phyloP scores from a whole-genome alignment of 177 flowering plant genomes.

The Vitis hybrid region DNA sequence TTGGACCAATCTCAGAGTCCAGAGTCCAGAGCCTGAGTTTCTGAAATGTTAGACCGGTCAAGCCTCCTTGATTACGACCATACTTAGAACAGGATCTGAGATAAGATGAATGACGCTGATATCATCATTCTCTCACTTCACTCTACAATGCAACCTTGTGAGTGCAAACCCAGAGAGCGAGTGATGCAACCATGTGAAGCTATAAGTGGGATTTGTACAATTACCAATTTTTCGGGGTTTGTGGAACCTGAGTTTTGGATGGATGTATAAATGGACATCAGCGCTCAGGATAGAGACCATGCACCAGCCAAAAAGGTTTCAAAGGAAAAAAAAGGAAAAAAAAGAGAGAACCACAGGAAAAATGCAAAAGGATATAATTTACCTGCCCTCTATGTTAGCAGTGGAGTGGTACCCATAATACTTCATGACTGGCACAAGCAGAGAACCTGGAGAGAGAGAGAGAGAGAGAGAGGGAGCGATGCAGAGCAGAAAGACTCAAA shows the following conservation, averaged over 20 bases:
- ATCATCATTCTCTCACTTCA: background rate
- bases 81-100: constrained; percentile 7
- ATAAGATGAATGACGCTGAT: constrained; percentile 11
- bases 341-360: too few relatives aligned
- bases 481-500: background rate
- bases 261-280: too few relatives aligned
- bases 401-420: constrained; percentile 3
- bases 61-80: constrained; percentile 15
- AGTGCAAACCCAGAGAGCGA: background rate
- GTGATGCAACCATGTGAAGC: constrained; percentile 13
- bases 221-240: too few relatives aligned
- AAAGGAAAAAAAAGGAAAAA: too few relatives aligned
- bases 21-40: background rate
- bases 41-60: constrained; percentile 17
- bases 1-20: constrained; percentile 1
- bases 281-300: too few relatives aligned
- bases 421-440: constrained; percentile 13
- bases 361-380: background rate
- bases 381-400: background rate
- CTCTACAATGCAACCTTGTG: background rate
- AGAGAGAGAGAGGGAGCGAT: constrained; percentile 1
- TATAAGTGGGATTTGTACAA: background rate
- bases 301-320: too few relatives aligned
- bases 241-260: too few relatives aligned
- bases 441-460: constrained; percentile 17